phyloP scores from a whole-genome alignment of 257 asterid species.

The Eustoma russellianum region DNA sequence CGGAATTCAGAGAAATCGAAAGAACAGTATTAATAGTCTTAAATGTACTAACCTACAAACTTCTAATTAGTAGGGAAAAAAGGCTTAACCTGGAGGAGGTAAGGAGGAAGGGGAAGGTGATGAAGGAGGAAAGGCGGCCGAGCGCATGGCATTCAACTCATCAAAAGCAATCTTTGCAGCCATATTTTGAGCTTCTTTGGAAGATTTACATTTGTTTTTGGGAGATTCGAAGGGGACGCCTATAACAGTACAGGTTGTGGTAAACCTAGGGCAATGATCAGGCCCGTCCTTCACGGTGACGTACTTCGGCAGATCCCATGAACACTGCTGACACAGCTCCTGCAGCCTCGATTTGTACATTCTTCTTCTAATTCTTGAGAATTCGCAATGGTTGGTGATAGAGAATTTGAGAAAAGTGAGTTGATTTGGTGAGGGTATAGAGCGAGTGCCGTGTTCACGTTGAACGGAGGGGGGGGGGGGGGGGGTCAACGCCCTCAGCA shows the following conservation, averaged over 20 bases:
- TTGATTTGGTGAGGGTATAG: too few species aligned
- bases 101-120: not conserved
- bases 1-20: too few species aligned
- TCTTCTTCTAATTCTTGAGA: not conserved
- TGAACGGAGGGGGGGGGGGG: too few species aligned
- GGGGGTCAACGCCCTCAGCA: too few species aligned
- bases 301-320: conserved; percentile 55
- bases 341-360: conserved; percentile 61
- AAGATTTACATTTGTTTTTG: conserved; percentile 22
- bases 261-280: conserved; percentile 55
- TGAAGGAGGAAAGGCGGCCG: not conserved
- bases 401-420: too few species aligned
- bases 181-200: conserved; percentile 52
- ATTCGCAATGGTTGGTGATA: too few species aligned
- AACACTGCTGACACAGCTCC: conserved; percentile 45
- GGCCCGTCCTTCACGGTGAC: conserved; percentile 37
- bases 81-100: conserved; percentile 4
- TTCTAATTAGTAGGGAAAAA: not conserved
- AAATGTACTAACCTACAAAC: too few species aligned
- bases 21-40: too few species aligned
- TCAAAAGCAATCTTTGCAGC: conserved; percentile 48
- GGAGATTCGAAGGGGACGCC: conserved; percentile 38
- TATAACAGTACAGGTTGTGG: conserved; percentile 28
- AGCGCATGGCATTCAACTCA: conserved; percentile 7
- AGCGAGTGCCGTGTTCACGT: too few species aligned